Evolutionary conservation across 805 yeast species (phyloP).

Genomic region (Cyberlindnera japonica): DNA sequence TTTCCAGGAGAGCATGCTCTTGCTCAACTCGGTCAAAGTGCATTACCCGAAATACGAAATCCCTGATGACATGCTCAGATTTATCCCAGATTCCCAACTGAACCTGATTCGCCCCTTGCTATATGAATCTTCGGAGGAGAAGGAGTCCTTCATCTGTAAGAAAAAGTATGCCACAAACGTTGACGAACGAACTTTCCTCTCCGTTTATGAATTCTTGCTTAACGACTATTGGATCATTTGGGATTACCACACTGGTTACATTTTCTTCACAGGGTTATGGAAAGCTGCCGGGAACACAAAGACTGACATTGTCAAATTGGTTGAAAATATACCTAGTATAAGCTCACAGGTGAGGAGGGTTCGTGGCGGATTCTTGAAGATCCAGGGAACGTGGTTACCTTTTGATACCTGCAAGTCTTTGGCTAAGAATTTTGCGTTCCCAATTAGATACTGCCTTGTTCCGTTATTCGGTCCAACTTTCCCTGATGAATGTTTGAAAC

Average conservation of each 20-base stretch:
- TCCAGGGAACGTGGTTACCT: slow-evolving; percentile 94
- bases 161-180: slow-evolving; percentile 69
- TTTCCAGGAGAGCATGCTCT: slow-evolving; percentile 11
- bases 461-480: slow-evolving; percentile 78
- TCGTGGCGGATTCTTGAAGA: slow-evolving; percentile 86
- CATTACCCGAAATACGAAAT: slow-evolving; percentile 18
- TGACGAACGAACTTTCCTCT: slow-evolving; percentile 63
- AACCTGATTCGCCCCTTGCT: slow-evolving; percentile 12
- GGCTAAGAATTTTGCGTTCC: slow-evolving; percentile 73
- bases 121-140: neutral
- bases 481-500: slow-evolving; percentile 32
- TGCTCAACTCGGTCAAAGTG: slow-evolving; percentile 20
- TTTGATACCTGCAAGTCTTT: slow-evolving; percentile 60
- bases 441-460: slow-evolving; percentile 67
- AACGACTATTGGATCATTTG: slow-evolving; percentile 66
- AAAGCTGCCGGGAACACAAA: slow-evolving; percentile 48
- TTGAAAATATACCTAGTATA: slow-evolving; percentile 31
- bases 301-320: slow-evolving; percentile 71
- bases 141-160: slow-evolving; percentile 15
- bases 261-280: slow-evolving; percentile 22
- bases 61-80: slow-evolving; percentile 13
- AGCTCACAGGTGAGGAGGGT: slow-evolving; percentile 50
- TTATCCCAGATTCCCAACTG: slow-evolving; percentile 24
- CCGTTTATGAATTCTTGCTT: slow-evolving; percentile 68
- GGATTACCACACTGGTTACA: slow-evolving; percentile 21